These are phyloP conservation scores for Malassezia cuniculi DNA, from an alignment of 1,284 basidiomycete genomes.

Conservation along the genomic window DNA sequence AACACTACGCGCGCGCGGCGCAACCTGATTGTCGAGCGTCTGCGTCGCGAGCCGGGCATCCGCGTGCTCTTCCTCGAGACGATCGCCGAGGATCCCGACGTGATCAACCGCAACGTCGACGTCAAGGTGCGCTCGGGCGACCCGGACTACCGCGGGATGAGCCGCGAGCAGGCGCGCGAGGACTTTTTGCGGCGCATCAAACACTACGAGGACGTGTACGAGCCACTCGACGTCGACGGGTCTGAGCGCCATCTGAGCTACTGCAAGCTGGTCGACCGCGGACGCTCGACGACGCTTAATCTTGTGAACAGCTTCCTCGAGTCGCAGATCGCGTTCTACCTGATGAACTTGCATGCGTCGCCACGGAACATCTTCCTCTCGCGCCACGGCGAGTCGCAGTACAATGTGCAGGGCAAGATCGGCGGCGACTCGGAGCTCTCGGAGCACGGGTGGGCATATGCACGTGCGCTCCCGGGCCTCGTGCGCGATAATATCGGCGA, in stretches of 20 bases:
- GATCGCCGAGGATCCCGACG: slow-evolving; percentile 77
- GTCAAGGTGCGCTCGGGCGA: slow-evolving; percentile 91
- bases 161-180: slow-evolving; percentile 64
- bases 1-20: slow-evolving; percentile 72
- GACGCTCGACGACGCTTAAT: slow-evolving; percentile 37
- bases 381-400: slow-evolving; percentile 92
- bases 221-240: slow-evolving; percentile 56
- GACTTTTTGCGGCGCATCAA: slow-evolving; percentile 86
- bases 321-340: slow-evolving; percentile 90
- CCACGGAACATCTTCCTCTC: slow-evolving; percentile 94
- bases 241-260: slow-evolving; percentile 57
- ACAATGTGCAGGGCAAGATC: slow-evolving; percentile 90
- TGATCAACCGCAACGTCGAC: slow-evolving; percentile 88
- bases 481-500: slow-evolving; percentile 85
- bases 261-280: slow-evolving; percentile 46
- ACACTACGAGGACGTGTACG: slow-evolving; percentile 89
- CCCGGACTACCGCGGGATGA: slow-evolving; percentile 87
- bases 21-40: slow-evolving; percentile 62
- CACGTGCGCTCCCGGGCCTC: slow-evolving; percentile 68
- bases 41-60: slow-evolving; percentile 79
- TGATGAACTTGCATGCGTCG: slow-evolving; percentile 96
- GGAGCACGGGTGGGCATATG: slow-evolving; percentile 69
- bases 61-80: slow-evolving; percentile 87
- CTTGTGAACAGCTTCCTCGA: slow-evolving; percentile 64
- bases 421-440: slow-evolving; percentile 87